Percentiles rank a stretch among this genome's conserved stretches.
Conservation (phyloP, 23 red algal species). For the Rhodosorus marinus region DNA sequence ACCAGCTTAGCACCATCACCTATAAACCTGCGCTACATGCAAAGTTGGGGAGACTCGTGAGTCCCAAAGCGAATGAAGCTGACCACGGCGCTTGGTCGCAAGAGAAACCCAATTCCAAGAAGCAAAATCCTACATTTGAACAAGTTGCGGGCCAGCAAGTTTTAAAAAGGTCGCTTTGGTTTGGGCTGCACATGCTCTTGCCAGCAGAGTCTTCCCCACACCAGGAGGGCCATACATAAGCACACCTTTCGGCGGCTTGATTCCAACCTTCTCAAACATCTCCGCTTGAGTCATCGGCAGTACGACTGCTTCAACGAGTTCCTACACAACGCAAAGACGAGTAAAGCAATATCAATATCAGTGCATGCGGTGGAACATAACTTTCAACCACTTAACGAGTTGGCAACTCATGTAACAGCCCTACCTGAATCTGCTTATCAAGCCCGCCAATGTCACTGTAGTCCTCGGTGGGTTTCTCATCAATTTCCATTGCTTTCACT, state of each 20-base stretch:
- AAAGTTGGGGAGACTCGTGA: background rate
- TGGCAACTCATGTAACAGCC: no score
- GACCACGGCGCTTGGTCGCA: background rate
- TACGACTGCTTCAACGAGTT: constrained; percentile 95
- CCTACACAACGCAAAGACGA: no score
- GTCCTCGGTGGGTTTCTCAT: constrained; percentile 91
- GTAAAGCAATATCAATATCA: background rate
- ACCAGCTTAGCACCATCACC: constrained; percentile 97
- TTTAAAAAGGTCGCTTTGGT: constrained; percentile 99
- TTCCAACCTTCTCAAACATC: constrained; percentile 83
- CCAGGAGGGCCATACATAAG: constrained; percentile 99
- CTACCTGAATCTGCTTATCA: constrained; percentile 99
- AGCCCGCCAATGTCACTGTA: constrained; percentile 90
- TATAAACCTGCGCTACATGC: constrained; percentile 69
- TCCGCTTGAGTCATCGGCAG: constrained; percentile 91
- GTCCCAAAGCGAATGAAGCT: background rate
- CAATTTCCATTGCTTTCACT: constrained; percentile 97
- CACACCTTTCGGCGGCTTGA: constrained; percentile 96
- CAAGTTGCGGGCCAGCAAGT: constrained; percentile 84
- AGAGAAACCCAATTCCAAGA: no score
- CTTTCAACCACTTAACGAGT: no score
- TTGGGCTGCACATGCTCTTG: constrained; percentile 91
- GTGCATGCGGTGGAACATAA: background rate
- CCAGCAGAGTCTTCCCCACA: constrained; percentile 96
- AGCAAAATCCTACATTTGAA: no score